Evolutionary conservation across 306 rosid species (phyloP), one percentile per base, ranked within the genome.

Genomic region (Dryas drummondii): DNA sequence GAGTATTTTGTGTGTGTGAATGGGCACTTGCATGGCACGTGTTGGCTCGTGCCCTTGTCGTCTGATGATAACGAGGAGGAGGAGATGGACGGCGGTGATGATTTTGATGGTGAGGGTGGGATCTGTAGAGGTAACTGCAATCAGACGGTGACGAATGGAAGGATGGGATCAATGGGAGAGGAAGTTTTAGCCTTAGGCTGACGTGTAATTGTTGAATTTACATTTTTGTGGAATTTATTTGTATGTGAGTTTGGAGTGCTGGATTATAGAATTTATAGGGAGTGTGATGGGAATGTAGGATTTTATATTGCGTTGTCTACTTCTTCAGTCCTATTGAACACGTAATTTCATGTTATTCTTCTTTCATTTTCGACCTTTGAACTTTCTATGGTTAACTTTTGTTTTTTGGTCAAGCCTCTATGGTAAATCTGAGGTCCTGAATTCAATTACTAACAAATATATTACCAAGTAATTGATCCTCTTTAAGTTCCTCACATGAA

Each of bases 1-100:
- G 93, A 88, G 75, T 85, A 83, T 26, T 88, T 88, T 54, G 90
- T 88, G 4, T 88, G 93, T 63, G 84, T 88, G 16, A 86, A 80
- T 3, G 93, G 93, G 13, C 93, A 88, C 77, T 65, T 88, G 68
- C 76, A 86, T 45, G 93, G 93, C 4, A 47, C 83, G n/a, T 88
- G 90, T 77, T 88, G 85, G 90, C 85, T 88, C 4, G 90, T 84
- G 13, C 84, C 87, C 6, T 10, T 88, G 74, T 84, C 90, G 3
- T 82, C 86, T 0, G 92, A 88, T 26, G 90, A 84, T 6, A 81
- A 82, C 0, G 74, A 62, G 9, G 66, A 2, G 7, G 72, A 54
- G 0, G 74, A 41, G 0, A 52, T 14, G 4, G 72, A 63, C 11
- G 68, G 49, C 5, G 81, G 71, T 7, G 72, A 47, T 26, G 68